phyloP scores from a whole-genome alignment of 116 monocot species.

The Thalassia testudinum region DNA sequence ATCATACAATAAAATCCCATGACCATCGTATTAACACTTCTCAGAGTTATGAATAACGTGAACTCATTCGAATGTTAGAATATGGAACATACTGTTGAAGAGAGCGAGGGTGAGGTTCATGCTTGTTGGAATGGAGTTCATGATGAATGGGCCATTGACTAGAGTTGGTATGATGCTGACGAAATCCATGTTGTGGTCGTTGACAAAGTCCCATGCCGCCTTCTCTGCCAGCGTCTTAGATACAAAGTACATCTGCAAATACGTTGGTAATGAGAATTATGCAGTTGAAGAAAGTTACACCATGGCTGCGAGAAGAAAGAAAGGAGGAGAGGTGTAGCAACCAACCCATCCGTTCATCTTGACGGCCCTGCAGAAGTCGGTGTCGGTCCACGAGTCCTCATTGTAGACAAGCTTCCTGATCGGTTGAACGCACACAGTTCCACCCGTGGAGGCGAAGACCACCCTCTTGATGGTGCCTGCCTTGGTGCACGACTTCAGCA shows the following conservation, averaged over 20 bases:
- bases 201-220: constrained; percentile 58
- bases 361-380: constrained; percentile 41
- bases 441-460: constrained; percentile 71
- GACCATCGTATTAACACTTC: too few species aligned
- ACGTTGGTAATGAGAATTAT: neutral
- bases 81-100: too few species aligned
- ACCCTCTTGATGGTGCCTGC: constrained; percentile 40
- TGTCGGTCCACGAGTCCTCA: constrained; percentile 65
- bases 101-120: constrained; percentile 23
- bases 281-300: neutral
- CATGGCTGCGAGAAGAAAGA: neutral
- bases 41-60: too few species aligned
- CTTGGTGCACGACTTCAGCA: constrained; percentile 58
- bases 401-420: constrained; percentile 27
- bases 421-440: constrained; percentile 48
- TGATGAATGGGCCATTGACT: constrained; percentile 60
- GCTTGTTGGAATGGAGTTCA: constrained; percentile 30
- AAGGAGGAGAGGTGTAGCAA: neutral
- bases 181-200: constrained; percentile 32
- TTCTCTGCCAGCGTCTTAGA: constrained; percentile 69
- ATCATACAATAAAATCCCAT: too few species aligned
- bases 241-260: constrained; percentile 70
- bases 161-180: constrained; percentile 63
- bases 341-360: constrained; percentile 92
- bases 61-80: too few species aligned